Evolutionary conservation across 371 early-diverging fungal species (phyloP), one percentile per base, ranked within the genome.

Genomic region (Rhizoclosmatium hyalinum): DNA sequence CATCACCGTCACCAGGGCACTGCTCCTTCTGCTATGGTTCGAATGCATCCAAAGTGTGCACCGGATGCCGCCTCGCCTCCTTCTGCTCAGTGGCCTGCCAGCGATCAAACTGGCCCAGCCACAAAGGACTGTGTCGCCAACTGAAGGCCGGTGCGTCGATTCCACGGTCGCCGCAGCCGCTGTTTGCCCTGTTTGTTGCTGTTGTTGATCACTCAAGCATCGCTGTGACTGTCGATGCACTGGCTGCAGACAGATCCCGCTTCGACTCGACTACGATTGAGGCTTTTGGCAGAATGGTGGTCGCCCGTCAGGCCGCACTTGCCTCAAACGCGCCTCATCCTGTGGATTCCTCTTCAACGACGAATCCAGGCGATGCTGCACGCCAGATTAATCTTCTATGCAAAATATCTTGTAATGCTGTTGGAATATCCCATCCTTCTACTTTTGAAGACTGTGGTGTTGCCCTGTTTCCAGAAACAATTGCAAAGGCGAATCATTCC

Each of bases 61-160:
- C 65, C 24, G 39, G 39, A 63, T 73, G 73, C 73, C n/a, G 43
- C 6, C 39, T 6, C 21, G 65, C 54, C 17, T 63, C 53, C 45
- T 73, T 64, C 44, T 73, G 73, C 55, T 21, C n/a, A 8, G 3
- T 5, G 3, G 5, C 2, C 1, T 73, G 73, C 65, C 73, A 73
- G 32, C 17, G 42, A 14, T 64, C n/a, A 3, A 65, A 73, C 65
- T 73, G 73, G 73, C 21, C n/a, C 8, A 5, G 14, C 12, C 73
- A 73, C 19, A 73, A 73, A 43, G 5, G 10, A 6, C 65, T 64
- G 43, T 73, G 73, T 64, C n/a, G 8, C 14, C 5, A 41, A 17
- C 39, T 32, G 8, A 17, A 8, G 17, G 42, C 17, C 4, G 17
- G 42, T 10, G 42, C 8, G 3, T 42, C 1, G 5, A 10, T 64